Evolutionary conservation across 257 asterid genomes (phyloP).

Genomic region (Agastache rugosa): DNA sequence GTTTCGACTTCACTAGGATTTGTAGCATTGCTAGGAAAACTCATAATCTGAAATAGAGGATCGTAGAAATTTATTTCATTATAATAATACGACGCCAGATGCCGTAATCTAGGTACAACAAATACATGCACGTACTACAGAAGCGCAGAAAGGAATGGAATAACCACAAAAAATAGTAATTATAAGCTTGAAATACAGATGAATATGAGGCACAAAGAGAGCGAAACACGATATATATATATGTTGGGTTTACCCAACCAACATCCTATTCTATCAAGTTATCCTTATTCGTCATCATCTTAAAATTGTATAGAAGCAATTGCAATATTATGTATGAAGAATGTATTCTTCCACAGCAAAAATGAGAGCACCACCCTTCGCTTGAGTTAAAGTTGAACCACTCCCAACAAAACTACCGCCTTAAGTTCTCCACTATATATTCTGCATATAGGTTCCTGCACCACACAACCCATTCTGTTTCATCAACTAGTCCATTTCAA

Average conservation of each 20-base stretch:
- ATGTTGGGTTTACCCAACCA: conserved; percentile 15
- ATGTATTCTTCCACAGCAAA: conserved; percentile 30
- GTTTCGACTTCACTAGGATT: no score
- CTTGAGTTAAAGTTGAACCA: neutral
- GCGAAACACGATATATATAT: conserved; percentile 8
- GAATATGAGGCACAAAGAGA: neutral
- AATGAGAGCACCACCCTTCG: conserved; percentile 25
- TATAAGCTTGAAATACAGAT: conserved; percentile 11
- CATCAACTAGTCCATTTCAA: neutral
- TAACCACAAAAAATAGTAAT: neutral
- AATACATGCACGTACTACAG: neutral
- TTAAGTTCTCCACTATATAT: conserved; percentile 79
- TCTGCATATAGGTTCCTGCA: conserved; percentile 82
- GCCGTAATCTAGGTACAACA: neutral
- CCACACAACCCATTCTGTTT: neutral
- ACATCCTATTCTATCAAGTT: neutral
- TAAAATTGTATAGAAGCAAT: conserved; percentile 26
- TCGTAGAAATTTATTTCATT: neutral
- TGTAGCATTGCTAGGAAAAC: no score
- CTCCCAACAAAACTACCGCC: conserved; percentile 60
- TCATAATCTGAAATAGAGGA: neutral
- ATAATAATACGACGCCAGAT: neutral
- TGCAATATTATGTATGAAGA: conserved; percentile 20
- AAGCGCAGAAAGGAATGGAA: neutral
- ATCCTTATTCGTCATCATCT: conserved; percentile 44